Conservation (phyloP, 495 filamentous ascomycete species). For the Aspergillus ellipticus region DNA sequence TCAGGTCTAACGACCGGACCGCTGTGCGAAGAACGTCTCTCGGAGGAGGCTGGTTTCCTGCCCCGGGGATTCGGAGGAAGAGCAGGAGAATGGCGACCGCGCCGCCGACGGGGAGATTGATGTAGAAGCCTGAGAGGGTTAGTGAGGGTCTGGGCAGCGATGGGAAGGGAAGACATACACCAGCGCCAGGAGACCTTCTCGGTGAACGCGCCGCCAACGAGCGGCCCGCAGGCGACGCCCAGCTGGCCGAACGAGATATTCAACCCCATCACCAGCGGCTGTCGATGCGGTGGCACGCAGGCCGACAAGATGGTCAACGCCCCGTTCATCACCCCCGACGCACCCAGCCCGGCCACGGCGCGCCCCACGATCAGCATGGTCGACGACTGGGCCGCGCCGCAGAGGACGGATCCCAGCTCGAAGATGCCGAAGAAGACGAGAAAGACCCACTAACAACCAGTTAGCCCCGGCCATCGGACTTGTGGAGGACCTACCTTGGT, state of each 20-base stretch:
- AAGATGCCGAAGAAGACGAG: constrained; percentile 24
- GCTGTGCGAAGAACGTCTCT: constrained; percentile 1
- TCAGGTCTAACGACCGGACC: constrained; percentile 32
- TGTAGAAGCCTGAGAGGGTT: constrained; percentile 38
- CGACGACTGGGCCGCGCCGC: constrained; percentile 28
- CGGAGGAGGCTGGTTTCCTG: no score
- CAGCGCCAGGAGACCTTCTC: constrained; percentile 45
- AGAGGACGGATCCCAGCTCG: constrained; percentile 30
- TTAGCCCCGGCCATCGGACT: no score
- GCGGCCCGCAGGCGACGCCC: constrained; percentile 41
- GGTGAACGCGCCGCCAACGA: constrained; percentile 54
- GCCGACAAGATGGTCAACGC: constrained; percentile 41
- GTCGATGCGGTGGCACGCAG: constrained; percentile 33
- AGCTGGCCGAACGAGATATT: constrained; percentile 9
- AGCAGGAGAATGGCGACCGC: constrained; percentile 33
- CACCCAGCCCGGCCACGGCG: constrained; percentile 29
- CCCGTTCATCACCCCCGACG: constrained; percentile 41
- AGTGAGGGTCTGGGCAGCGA: neutral
- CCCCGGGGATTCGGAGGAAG: constrained; percentile 15
- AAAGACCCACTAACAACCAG: constrained; percentile 17
- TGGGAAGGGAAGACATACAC: constrained; percentile 26
- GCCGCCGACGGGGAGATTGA: constrained; percentile 54
- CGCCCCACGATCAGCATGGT: constrained; percentile 31
- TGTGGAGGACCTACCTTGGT: no score
- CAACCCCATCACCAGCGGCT: constrained; percentile 23